Percentiles rank a stretch among this genome's conserved stretches.
Evolutionary conservation across 2,329 filamentous ascomycete species (phyloP).

Genomic region (Ramularia endophylla): DNA sequence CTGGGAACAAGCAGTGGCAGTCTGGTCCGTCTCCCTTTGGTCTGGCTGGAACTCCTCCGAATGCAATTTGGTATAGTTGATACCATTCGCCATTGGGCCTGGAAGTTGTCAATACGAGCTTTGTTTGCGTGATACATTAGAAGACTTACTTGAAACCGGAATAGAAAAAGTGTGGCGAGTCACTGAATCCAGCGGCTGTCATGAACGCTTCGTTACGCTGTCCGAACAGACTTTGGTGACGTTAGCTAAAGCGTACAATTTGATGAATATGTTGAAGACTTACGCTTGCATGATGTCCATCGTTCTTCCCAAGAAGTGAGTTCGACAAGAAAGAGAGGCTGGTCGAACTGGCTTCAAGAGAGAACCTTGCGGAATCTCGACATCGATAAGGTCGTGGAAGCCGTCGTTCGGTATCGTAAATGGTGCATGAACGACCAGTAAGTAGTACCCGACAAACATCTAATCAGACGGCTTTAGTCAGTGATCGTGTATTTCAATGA

Average conservation of each 20-base stretch:
- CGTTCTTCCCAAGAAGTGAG: slow-evolving; percentile 22
- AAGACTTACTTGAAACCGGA: slow-evolving; percentile 32
- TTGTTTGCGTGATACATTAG: no score
- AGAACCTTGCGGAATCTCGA: slow-evolving; percentile 19
- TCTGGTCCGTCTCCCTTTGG: slow-evolving; percentile 25
- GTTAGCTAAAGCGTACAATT: no score
- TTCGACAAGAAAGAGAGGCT: slow-evolving; percentile 21
- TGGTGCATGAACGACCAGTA: slow-evolving; percentile 20
- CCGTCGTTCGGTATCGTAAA: slow-evolving; percentile 25
- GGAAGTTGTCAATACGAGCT: no score
- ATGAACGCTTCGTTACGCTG: slow-evolving; percentile 24
- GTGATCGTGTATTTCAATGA: no score
- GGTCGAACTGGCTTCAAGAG: slow-evolving; percentile 23
- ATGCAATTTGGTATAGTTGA: slow-evolving; percentile 38
- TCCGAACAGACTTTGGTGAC: slow-evolving; percentile 17
- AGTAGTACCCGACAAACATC: slow-evolving; percentile 23
- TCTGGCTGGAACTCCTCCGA: slow-evolving; percentile 22
- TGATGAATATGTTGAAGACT: no score
- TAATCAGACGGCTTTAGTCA: slow-evolving; percentile 7
- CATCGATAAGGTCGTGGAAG: slow-evolving; percentile 23
- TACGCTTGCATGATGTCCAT: slow-evolving; percentile 24
- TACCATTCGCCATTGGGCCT: slow-evolving; percentile 36
- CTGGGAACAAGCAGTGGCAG: slow-evolving; percentile 24
- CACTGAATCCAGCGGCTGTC: slow-evolving; percentile 24
- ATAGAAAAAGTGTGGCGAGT: slow-evolving; percentile 26